Evolutionary conservation across 2,329 filamentous ascomycete species (phyloP).

Genomic region (Fusarium udum): DNA sequence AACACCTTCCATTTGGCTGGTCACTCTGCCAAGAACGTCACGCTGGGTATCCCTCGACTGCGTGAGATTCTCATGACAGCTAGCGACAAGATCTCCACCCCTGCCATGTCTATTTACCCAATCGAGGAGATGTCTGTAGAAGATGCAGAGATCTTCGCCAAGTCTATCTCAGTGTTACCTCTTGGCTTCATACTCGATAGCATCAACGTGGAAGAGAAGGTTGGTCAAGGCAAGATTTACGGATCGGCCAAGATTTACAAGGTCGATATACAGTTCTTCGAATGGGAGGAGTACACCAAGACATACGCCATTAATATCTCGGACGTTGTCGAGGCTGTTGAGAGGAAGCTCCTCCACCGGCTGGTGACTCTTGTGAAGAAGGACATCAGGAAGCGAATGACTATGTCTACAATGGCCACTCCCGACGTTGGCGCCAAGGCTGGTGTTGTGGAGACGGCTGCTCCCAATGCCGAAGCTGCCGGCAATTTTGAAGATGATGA

Average conservation of each 20-base stretch:
- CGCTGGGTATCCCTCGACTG: conserved; percentile 94
- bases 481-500: conserved; percentile 54
- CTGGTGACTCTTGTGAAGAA: conserved; percentile 76
- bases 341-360: conserved; percentile 78
- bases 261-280: conserved; percentile 84
- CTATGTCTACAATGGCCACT: conserved; percentile 72
- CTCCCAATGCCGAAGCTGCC: conserved; percentile 47
- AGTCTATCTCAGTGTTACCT: conserved; percentile 87
- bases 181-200: conserved; percentile 86
- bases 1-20: conserved; percentile 99
- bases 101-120: conserved; percentile 85
- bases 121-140: conserved; percentile 75
- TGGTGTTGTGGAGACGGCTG: conserved; percentile 63
- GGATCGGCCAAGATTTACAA: conserved; percentile 85
- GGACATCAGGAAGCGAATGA: conserved; percentile 84
- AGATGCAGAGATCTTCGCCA: conserved; percentile 83
- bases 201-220: conserved; percentile 80
- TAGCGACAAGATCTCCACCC: conserved; percentile 86
- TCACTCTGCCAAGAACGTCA: conserved; percentile 98
- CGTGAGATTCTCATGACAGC: conserved; percentile 99
- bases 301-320: conserved; percentile 84
- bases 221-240: conserved; percentile 75
- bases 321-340: conserved; percentile 83
- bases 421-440: conserved; percentile 74
- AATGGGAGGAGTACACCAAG: conserved; percentile 80